Conservation (phyloP, 164 flowering plant species). For the Houttuynia cordata region DNA sequence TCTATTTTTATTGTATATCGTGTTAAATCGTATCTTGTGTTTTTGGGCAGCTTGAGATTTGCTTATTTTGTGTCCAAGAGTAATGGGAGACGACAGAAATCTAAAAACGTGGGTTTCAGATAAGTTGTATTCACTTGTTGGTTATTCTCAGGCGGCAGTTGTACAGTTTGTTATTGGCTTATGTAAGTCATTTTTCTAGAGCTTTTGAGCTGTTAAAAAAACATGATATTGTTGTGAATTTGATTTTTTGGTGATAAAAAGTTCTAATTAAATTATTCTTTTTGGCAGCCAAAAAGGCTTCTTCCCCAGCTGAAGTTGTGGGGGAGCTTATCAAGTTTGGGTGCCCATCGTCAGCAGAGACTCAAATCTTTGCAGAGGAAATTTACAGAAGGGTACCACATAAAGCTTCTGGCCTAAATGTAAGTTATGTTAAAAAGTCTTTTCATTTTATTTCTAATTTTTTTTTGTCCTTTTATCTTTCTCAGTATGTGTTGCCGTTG, state of each 20-base stretch:
- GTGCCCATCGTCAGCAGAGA: slow-evolving; percentile 42
- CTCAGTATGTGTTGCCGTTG: not conserved
- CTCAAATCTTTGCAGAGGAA: slow-evolving; percentile 54
- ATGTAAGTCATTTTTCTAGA: slow-evolving; percentile 22
- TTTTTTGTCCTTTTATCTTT: not conserved
- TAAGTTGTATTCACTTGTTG: slow-evolving; percentile 53
- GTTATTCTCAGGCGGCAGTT: slow-evolving; percentile 56
- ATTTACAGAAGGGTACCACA: slow-evolving; percentile 55
- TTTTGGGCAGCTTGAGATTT: too few relatives aligned
- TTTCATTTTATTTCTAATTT: not conserved
- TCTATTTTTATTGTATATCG: too few relatives aligned
- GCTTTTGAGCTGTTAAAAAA: not conserved
- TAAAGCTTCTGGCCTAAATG: slow-evolving; percentile 50
- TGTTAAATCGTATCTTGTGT: too few relatives aligned
- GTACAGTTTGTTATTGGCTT: slow-evolving; percentile 64
- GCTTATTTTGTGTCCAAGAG: not conserved
- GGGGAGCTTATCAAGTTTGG: slow-evolving; percentile 44
- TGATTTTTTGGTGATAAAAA: not conserved
- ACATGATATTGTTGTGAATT: not conserved
- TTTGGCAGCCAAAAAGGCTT: slow-evolving; percentile 60
- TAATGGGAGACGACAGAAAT: slow-evolving; percentile 43
- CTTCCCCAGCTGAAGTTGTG: slow-evolving; percentile 53
- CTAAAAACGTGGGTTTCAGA: slow-evolving; percentile 81
- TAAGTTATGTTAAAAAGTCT: not conserved
- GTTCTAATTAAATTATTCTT: not conserved